phyloP scores from a whole-genome alignment of 2,329 filamentous ascomycete species.

The Colletotrichum cordylinicola region DNA sequence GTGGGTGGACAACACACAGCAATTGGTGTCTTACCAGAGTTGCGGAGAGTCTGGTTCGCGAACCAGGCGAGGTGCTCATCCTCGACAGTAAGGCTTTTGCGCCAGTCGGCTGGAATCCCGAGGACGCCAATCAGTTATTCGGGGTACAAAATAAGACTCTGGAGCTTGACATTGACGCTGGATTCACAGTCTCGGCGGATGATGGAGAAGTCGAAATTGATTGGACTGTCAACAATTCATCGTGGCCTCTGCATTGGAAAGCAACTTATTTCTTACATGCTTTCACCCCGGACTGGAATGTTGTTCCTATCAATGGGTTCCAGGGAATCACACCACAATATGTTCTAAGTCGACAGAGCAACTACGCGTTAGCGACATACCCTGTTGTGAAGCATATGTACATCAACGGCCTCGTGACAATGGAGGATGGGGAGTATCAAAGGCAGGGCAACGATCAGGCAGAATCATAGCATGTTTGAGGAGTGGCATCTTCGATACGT shows the following conservation, averaged over 20 bases:
- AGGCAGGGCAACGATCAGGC: not conserved
- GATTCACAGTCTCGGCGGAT: not conserved
- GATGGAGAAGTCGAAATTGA: not conserved
- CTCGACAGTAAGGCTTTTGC: not conserved
- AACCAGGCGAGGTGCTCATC: not conserved
- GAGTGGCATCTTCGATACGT: not conserved
- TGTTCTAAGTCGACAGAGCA: not conserved
- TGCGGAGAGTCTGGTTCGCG: not conserved
- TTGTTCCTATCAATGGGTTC: not conserved
- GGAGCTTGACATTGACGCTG: not conserved
- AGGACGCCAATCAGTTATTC: not conserved
- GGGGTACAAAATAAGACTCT: not conserved
- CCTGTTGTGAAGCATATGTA: not conserved
- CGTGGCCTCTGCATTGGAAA: not conserved
- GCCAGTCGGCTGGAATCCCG: not conserved
- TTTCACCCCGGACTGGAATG: not conserved
- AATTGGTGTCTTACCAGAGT: conserved; percentile 12
- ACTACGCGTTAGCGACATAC: not conserved
- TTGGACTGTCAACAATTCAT: not conserved
- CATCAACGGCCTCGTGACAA: not conserved
- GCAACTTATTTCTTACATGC: not conserved
- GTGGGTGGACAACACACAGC: conserved; percentile 32
- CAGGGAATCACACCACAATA: not conserved
- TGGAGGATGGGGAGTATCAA: not conserved
- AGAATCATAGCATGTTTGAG: not conserved